Evolutionary conservation across 331 rosid species (phyloP).

Genomic region (Pyracantha coccinea): DNA sequence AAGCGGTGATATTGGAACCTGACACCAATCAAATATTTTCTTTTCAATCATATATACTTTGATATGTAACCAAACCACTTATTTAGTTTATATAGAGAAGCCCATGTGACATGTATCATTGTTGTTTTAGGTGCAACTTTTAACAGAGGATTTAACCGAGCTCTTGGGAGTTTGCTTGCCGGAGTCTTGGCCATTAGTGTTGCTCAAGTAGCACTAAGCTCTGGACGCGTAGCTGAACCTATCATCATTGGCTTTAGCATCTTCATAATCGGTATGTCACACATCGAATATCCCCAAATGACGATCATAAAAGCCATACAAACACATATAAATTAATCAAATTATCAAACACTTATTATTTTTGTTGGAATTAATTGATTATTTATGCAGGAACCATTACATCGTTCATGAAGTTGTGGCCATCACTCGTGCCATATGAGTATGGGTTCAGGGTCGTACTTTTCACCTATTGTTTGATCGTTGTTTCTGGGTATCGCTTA

Average conservation of each 20-base stretch:
- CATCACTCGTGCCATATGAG: constrained; percentile 51
- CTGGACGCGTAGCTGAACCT: constrained; percentile 47
- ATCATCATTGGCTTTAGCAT: constrained; percentile 60
- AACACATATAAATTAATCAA: background rate
- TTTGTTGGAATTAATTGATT: background rate
- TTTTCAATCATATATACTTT: background rate
- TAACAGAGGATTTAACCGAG: constrained; percentile 63
- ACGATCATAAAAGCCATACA: background rate
- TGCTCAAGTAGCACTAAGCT: constrained; percentile 36
- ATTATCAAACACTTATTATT: background rate
- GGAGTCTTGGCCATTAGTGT: constrained; percentile 56
- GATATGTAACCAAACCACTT: background rate
- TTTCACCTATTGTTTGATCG: constrained; percentile 52
- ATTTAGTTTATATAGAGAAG: background rate
- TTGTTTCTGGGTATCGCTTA: constrained; percentile 48
- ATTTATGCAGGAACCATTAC: constrained; percentile 40
- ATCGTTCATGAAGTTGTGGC: constrained; percentile 59
- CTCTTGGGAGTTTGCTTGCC: constrained; percentile 60
- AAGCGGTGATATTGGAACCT: background rate
- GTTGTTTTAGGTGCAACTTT: constrained; percentile 55
- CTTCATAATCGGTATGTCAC: constrained; percentile 41
- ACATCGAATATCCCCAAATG: background rate
- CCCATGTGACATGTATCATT: background rate
- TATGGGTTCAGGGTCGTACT: constrained; percentile 57
- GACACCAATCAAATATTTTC: background rate